phyloP scores from a whole-genome alignment of 1,139 yeast genomes.

The Kodamaea fungicola region DNA sequence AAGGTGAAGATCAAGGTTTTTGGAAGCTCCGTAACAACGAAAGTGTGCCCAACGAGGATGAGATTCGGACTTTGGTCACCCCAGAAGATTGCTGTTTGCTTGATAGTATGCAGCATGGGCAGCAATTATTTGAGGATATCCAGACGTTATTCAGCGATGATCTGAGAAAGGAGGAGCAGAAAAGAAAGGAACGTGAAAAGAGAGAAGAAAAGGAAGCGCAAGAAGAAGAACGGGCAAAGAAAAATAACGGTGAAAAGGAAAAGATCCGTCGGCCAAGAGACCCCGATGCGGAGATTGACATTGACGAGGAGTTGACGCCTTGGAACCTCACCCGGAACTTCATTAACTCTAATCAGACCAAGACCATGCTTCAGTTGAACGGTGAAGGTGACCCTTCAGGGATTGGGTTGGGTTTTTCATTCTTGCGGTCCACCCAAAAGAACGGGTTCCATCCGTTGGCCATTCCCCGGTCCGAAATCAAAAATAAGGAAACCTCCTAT shows the following conservation, averaged over 20 bases:
- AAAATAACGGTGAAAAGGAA: conserved; percentile 19
- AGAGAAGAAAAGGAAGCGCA: conserved; percentile 16
- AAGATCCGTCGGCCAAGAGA: conserved; percentile 20
- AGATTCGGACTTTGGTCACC: conserved; percentile 76
- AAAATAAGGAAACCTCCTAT: conserved; percentile 58
- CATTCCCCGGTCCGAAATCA: conserved; percentile 38
- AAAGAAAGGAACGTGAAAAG: conserved; percentile 17
- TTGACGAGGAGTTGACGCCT: conserved; percentile 86
- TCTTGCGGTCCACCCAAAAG: conserved; percentile 61
- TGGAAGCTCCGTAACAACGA: conserved; percentile 83
- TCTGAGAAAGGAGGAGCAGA: conserved; percentile 17
- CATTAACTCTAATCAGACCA: conserved; percentile 90
- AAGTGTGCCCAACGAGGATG: conserved; percentile 72
- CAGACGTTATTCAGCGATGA: conserved; percentile 49
- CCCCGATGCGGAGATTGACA: conserved; percentile 39
- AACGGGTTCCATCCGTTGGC: conserved; percentile 80
- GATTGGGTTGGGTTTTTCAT: conserved; percentile 16
- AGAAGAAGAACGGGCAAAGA: conserved; percentile 30
- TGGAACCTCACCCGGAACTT: conserved; percentile 93
- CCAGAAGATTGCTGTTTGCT: conserved; percentile 89
- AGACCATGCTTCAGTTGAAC: conserved; percentile 92
- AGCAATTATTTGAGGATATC: conserved; percentile 75
- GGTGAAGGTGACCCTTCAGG: conserved; percentile 99
- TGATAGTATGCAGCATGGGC: conserved; percentile 93
- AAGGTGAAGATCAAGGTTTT: conserved; percentile 91